Base-by-base conservation (phyloP, 2,329 filamentous ascomycete genomes). In the Venturia effusa region DNA sequence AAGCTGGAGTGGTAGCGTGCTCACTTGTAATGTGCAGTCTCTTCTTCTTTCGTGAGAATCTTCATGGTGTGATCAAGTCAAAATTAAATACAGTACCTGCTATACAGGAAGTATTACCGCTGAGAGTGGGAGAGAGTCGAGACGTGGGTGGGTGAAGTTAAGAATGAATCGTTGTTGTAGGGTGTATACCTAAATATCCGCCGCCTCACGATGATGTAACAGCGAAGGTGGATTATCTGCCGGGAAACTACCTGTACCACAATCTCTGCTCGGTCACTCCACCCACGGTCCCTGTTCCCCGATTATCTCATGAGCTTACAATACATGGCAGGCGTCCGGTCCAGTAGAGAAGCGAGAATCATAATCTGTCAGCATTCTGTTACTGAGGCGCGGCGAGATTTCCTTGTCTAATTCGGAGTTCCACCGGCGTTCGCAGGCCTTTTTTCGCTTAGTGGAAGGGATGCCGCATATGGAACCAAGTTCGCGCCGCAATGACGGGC, bases 31-130 rank as follows among this genome's bases (percentile, higher is more conserved):
- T 97, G 92, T 63, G 84, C 89, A 66, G 81, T 75, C 79, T 97
- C 92, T 79, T 97, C 90, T 84, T 97, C 91, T 75, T 93, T 91
- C 71, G 89, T 95, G 74, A 97, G 83, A 73, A 97, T 81, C 88
- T 97, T 97, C 94, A 97, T 99, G 67, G 61, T 81, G 60, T 32
- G 51, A 57, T 57, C 27, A 57, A n/a, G 15, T n/a, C 19, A 34
- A 34, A 3, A 6, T 32, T 15, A 27, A 22, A 57, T 19, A n/a
- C 34, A 57, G 22, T 22, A n/a, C 43, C n/a, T 19, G 15, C 3
- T 19, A 13, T 57, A n/a, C 34, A n/a, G n/a, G 10, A 2, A 48
- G 4, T 27, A n/a, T n/a, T n/a, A n/a, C n/a, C 17, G n/a, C 27
- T 10, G 1, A 27, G 4, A 15, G 8, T 27, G 17, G 45, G 8